These are phyloP conservation scores for Berkeleyomyces basicola DNA, from an alignment of 2,329 filamentous ascomycete genomes.

Conservation along the genomic window DNA sequence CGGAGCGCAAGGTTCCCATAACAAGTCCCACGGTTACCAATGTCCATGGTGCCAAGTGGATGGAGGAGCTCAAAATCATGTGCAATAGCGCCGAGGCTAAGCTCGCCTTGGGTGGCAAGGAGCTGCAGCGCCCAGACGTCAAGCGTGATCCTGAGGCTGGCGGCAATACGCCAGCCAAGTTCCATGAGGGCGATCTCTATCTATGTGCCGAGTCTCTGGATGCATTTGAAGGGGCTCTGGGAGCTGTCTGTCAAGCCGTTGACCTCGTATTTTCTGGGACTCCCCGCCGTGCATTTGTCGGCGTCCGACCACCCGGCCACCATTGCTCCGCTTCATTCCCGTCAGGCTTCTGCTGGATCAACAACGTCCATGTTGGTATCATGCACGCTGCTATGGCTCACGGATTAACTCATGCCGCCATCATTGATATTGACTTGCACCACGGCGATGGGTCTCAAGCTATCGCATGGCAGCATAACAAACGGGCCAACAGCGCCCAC, in stretches of 20 bases:
- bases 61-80: slow-evolving; percentile 77
- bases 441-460: slow-evolving; percentile 92
- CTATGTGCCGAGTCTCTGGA: slow-evolving; percentile 71
- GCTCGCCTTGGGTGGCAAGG: slow-evolving; percentile 59
- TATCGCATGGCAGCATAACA: slow-evolving; percentile 83
- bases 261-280: slow-evolving; percentile 56
- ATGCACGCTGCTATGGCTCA: slow-evolving; percentile 74
- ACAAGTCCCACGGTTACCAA: slow-evolving; percentile 66
- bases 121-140: slow-evolving; percentile 54
- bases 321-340: slow-evolving; percentile 83
- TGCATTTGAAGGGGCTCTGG: slow-evolving; percentile 79
- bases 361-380: slow-evolving; percentile 95
- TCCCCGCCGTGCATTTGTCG: slow-evolving; percentile 71
- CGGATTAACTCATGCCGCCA: slow-evolving; percentile 82
- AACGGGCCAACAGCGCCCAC: slow-evolving; percentile 52
- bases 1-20: slow-evolving; percentile 52
- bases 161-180: slow-evolving; percentile 27
- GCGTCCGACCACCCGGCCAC: slow-evolving; percentile 82
- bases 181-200: slow-evolving; percentile 86
- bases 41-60: slow-evolving; percentile 84
- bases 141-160: slow-evolving; percentile 30
- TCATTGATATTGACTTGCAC: slow-evolving; percentile 81
- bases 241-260: slow-evolving; percentile 84
- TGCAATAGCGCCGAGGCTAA: slow-evolving; percentile 66
- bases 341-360: slow-evolving; percentile 96